Evolutionary conservation across 305 asterid genomes (phyloP), one percentile per base, ranked within the genome.

Genomic region (Solanum chacoense): DNA sequence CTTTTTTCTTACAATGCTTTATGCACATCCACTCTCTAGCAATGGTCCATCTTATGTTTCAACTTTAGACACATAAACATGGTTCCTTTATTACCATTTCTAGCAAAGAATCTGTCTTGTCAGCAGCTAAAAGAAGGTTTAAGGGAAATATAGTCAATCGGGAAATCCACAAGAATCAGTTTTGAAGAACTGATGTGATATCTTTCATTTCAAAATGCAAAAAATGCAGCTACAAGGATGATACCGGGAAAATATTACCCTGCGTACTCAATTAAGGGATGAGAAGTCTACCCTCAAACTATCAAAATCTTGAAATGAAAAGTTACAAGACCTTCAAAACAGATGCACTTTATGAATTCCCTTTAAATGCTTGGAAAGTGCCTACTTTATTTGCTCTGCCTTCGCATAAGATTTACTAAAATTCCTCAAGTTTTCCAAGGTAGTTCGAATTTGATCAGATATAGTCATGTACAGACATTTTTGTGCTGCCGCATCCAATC

Each of bases 401-500:
- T 88, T 88, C 20, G 80, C 37, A 90, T 87, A 77, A 69, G 92
- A 74, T 93, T 89, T 92, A 84, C 91, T 88, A 71, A 85, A 87
- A 84, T 32, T 89, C 36, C 96, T 94, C 80, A 97, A 86, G 85
- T 69, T 90, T 93, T 97, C 98, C 95, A 97, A 91, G 88, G 89
- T 94, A n/a, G 85, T 91, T 91, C 92, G 94, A 42, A 97, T 92
- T 88, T 92, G 95, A 81, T 94, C 96, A 5, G 99, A 95, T 75
- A 97, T 95, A 78, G 91, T 90, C 83, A 91, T 80, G 92, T 94
- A 97, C 9, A 97, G 96, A 88, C 91, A 93, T 91, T 92, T 92
- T 90, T 97, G 98, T 74, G 98, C 98, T n/a, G 96, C 97, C 90
- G 93, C 97, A 26, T 96, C 91, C 90, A 96, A 93, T 86, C 98